Base-by-base conservation (phyloP, 306 rosid species). In the Vigna nakashimae region DNA sequence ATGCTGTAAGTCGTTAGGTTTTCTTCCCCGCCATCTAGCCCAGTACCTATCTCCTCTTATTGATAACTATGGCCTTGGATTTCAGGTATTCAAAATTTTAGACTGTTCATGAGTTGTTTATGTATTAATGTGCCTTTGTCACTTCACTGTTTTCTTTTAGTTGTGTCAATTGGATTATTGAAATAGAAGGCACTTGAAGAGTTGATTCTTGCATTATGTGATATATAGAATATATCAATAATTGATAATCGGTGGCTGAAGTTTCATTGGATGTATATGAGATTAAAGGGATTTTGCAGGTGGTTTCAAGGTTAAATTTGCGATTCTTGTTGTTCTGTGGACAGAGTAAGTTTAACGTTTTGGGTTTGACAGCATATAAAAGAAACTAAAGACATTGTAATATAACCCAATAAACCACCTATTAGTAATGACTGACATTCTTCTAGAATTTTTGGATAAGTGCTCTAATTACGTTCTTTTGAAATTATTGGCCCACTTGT, bases 21-120 rank as follows among this genome's bases (percentile, higher is more conserved):
- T 84, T 86, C 85, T 94, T 45, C 87, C 98, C 26, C 91, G 96
- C 0, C 92, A 87, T 62, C 86, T 91, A 66, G 96, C 93, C 40
- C 86, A 86, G 18, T 85, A 84, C 86, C 71, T 94, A 48, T 91
- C 98, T 75, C 96, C 96, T 32, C 80, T 94, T 42, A 89, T 91
- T 60, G 91, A 86, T 50, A 87, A 86, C 51, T 90, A 85, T 75
- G 66, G 80, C 80, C 76, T 94, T 73, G 71, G 24, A 50, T 90
- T 94, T 87, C 85, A 84, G 98, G 98, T 91, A 88, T 70, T 46
- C 7, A 50, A 64, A 20, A n/a, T 32, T 82, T 56, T 60, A 65
- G 45, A 57, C 55, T 43, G 20, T 71, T 26, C 7, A 42, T 58
- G 60, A 30, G 40, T 24, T 57, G 43, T 49, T 49, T 46, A 5